phyloP scores from a whole-genome alignment of 768 basidiomycete genomes.

The Tricholoma sp. region DNA sequence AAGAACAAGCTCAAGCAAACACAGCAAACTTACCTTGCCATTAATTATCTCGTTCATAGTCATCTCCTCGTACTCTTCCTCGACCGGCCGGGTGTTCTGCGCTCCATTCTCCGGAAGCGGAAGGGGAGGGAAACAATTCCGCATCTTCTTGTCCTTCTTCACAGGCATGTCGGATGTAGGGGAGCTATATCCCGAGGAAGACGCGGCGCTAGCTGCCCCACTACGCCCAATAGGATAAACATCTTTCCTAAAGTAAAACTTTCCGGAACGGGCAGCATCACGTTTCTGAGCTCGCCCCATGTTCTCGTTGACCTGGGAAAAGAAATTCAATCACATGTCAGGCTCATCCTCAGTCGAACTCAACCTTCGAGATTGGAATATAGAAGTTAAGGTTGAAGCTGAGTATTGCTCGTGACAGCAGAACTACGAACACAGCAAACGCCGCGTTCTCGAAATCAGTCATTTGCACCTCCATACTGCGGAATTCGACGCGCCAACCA shows the following conservation, averaged over 20 bases:
- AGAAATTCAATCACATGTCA: background rate
- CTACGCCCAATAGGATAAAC: slow-evolving; percentile 60
- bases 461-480: slow-evolving; percentile 98
- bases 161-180: slow-evolving; percentile 29
- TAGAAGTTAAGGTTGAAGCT: slow-evolving; percentile 92
- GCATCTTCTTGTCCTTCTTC: slow-evolving; percentile 59
- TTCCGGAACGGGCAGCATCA: slow-evolving; percentile 66
- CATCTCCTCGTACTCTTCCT: slow-evolving; percentile 91
- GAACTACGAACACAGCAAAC: slow-evolving; percentile 90
- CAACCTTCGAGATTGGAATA: slow-evolving; percentile 92
- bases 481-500: slow-evolving; percentile 98
- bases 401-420: slow-evolving; percentile 91
- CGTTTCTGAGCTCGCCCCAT: slow-evolving; percentile 87
- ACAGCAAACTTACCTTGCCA: slow-evolving; percentile 59
- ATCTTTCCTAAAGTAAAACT: slow-evolving; percentile 88
- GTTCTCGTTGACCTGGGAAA: slow-evolving; percentile 86
- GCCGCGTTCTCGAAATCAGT: slow-evolving; percentile 99
- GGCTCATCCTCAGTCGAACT: background rate
- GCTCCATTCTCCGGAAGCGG: slow-evolving; percentile 48
- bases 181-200: slow-evolving; percentile 39
- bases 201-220: slow-evolving; percentile 36
- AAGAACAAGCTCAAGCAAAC: background rate
- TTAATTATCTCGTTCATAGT: slow-evolving; percentile 89
- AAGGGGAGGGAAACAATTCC: slow-evolving; percentile 65
- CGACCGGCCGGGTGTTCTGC: slow-evolving; percentile 38